Evolutionary conservation across 495 filamentous ascomycete genomes (phyloP).

Genomic region (Talaromyces thailandensis): DNA sequence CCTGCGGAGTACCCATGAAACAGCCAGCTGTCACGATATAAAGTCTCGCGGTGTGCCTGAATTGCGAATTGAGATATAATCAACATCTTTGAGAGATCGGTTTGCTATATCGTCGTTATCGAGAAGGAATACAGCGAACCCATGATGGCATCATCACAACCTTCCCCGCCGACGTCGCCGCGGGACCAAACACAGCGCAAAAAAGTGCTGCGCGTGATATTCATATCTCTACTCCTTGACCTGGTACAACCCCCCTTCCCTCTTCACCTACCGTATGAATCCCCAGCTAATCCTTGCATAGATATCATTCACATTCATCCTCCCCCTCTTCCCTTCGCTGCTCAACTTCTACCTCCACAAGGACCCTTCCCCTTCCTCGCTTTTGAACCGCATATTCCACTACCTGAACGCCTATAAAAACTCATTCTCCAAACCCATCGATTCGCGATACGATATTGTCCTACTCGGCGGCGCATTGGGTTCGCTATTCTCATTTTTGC

Average conservation of each 20-base stretch:
- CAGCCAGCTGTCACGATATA: neutral
- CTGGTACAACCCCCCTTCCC: conserved; percentile 37
- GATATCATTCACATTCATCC: conserved; percentile 95
- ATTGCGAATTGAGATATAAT: neutral
- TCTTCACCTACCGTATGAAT: too few species aligned
- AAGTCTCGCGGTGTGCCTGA: neutral
- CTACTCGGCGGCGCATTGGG: conserved; percentile 91
- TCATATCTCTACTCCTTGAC: conserved; percentile 64
- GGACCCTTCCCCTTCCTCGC: conserved; percentile 44
- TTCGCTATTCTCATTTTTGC: conserved; percentile 85
- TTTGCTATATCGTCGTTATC: neutral
- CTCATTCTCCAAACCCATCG: conserved; percentile 85
- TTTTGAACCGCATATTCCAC: conserved; percentile 68
- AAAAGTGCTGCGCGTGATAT: conserved; percentile 72
- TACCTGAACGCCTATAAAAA: conserved; percentile 94
- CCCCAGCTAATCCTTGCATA: conserved; percentile 17
- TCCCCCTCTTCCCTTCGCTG: conserved; percentile 89
- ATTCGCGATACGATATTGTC: conserved; percentile 93
- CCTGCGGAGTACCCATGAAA: neutral
- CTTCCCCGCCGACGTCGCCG: conserved; percentile 15
- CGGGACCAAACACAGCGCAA: conserved; percentile 43
- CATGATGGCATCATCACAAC: conserved; percentile 23
- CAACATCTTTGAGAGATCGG: neutral
- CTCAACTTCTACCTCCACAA: conserved; percentile 86
- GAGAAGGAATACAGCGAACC: neutral